A percentile compares a stretch with the other conserved stretches of the same genome.
Evolutionary conservation across 2,329 filamentous ascomycete genomes (phyloP).

Genomic region (Dactylella cylindrospora): DNA sequence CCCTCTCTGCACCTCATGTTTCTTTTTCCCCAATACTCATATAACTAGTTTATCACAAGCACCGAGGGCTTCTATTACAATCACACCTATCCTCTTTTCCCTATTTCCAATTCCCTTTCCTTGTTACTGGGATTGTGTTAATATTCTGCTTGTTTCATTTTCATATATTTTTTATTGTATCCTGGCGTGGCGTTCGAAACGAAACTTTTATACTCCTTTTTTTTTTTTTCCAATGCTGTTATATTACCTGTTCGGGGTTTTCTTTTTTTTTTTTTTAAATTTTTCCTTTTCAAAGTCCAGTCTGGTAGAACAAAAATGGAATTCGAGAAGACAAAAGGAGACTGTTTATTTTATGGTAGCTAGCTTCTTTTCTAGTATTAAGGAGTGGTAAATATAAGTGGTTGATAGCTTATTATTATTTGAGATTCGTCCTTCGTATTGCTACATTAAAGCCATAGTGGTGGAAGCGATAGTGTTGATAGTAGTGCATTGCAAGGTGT

Average conservation of each 20-base stretch:
- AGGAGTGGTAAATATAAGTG: no score
- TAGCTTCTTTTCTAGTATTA: no score
- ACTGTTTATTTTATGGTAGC: no score
- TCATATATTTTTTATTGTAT: constrained; percentile 23
- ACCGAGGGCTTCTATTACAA: no score
- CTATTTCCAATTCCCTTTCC: not conserved
- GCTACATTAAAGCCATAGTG: no score
- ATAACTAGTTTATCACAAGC: constrained; percentile 1
- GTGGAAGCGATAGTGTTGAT: no score
- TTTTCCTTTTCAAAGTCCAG: not conserved
- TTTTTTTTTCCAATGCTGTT: not conserved
- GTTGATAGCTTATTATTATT: no score
- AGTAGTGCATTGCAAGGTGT: no score
- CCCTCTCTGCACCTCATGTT: not conserved
- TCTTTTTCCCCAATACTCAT: not conserved
- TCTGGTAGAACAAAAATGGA: no score
- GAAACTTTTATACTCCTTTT: constrained; percentile 4
- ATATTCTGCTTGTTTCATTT: constrained; percentile 19
- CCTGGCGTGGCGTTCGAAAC: constrained; percentile 36
- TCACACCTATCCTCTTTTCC: constrained; percentile 11
- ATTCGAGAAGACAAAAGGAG: no score
- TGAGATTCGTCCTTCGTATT: no score
- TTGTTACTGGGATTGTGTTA: constrained; percentile 27
- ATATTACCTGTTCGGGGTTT: constrained; percentile 9
- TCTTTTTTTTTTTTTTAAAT: not conserved